Evolutionary conservation across 177 flowering plant genomes (phyloP), one percentile per base, ranked within the genome.

Genomic region (Vitis hybrid): DNA sequence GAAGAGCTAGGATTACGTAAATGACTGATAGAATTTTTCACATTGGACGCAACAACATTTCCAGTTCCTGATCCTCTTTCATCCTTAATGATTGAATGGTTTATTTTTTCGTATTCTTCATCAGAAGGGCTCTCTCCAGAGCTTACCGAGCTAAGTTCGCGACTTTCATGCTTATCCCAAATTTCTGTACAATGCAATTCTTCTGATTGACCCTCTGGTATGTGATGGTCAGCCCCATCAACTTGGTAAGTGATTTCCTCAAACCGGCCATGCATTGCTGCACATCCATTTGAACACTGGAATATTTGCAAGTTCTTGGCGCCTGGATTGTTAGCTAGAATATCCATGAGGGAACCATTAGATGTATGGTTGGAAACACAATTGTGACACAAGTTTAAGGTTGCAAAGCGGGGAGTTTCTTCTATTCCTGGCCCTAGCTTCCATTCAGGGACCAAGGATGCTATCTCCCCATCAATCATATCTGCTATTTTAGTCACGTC

Each of bases 221-320:
- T 66, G 59, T 69, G 75, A 29, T 83, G 80, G 74, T 83, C 84
- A 11, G 94, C 75, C 48, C 74, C 83, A 22, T 85, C 91, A 63
- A 78, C 80, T 68, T 87, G 86, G 66, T 80, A 87, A 1, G 85
- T 86, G 34, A 90, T 83, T 80, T 91, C 97, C 74, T 85, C 94
- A 70, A 90, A 91, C 68, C 92, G 84, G 50, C 94, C 97, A 68
- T 87, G 97, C 76, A 72, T 83, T 45, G 90, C 80, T 56, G 90
- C 83, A 79, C 93, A 90, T 56, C 86, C 85, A 58, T 81, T 69
- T 53, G 84, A 73, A 63, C 87, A 83, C 51, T 80, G 81, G 16
- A 72, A 50, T 29, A 69, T n/a, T 34, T 80, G 66, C 66, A 76
- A 66, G 67, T 78, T 73, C 54, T 57, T 74, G 59, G 69, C 53